phyloP scores from a whole-genome alignment of 2,329 filamentous ascomycete species.

The Venturia asperata region DNA sequence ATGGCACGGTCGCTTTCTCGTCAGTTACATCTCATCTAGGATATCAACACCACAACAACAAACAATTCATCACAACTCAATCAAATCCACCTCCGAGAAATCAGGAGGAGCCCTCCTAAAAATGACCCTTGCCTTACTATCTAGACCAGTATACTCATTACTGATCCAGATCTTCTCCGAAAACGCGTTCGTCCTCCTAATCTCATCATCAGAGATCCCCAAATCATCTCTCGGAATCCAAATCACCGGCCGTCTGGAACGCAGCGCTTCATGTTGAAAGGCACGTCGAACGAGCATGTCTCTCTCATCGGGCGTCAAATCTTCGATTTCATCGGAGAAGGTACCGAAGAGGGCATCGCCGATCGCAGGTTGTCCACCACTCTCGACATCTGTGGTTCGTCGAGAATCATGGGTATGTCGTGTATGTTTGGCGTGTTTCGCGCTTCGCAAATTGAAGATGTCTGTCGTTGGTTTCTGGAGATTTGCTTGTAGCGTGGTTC shows the following conservation, averaged over 20 bases:
- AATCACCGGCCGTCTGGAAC: slow-evolving; percentile 76
- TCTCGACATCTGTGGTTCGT: slow-evolving; percentile 5
- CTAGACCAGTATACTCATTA: slow-evolving; percentile 82
- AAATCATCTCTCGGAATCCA: slow-evolving; percentile 92
- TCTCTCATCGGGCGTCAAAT: slow-evolving; percentile 82
- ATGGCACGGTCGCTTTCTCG: too few species aligned
- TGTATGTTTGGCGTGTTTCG: slow-evolving; percentile 14
- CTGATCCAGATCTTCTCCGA: slow-evolving; percentile 81
- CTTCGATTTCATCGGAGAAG: slow-evolving; percentile 88
- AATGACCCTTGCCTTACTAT: slow-evolving; percentile 70
- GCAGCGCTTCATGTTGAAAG: slow-evolving; percentile 82
- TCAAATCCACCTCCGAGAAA: slow-evolving; percentile 81
- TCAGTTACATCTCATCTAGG: neutral
- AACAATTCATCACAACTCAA: slow-evolving; percentile 53
- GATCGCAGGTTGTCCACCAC: slow-evolving; percentile 38
- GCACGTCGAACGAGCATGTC: slow-evolving; percentile 78
- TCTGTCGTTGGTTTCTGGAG: slow-evolving; percentile 23
- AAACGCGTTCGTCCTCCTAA: slow-evolving; percentile 66
- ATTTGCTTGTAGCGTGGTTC: slow-evolving; percentile 3
- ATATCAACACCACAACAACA: neutral
- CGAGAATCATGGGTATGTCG: neutral
- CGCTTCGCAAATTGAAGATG: neutral
- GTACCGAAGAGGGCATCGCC: slow-evolving; percentile 79
- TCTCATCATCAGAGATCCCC: slow-evolving; percentile 87
- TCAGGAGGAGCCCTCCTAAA: slow-evolving; percentile 83